Evolutionary conservation across 768 basidiomycete species (phyloP), one percentile per base, ranked within the genome.

Genomic region (Erythrobasidium yunnanense): DNA sequence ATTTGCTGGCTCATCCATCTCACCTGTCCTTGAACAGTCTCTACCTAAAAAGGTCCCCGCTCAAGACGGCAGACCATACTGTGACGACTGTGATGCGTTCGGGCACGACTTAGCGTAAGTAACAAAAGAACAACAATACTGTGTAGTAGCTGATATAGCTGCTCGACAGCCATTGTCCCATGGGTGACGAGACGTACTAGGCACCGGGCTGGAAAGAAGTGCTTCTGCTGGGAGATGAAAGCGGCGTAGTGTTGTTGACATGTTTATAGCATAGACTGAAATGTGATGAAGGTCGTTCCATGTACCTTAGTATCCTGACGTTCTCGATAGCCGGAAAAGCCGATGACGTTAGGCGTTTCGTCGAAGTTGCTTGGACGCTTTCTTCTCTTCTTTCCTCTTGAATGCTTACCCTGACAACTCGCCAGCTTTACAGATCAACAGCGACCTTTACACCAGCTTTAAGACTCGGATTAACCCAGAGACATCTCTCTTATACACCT

Each of bases 101-200:
- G 33, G 29, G 8, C 3, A 0, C 34, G 33, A 15, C 4, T 29
- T 23, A 23, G 23, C 1, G 65, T 47, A 27, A 1, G 8, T 17
- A 32, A 1, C 13, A n/a, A n/a, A n/a, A n/a, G n/a, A n/a, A n/a
- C n/a, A n/a, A 11, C 2, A 13, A 17, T 25, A 22, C 13, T 49
- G 49, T 33, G 18, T 32, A 1, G 17, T 62, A 15, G 13, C 67
- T 60, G 68, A 58, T n/a, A 25, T 11, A 11, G 1, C 38, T 29
- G 23, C 27, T 1, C 20, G 20, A 0, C 42, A 56, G 60, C 62
- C 66, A 89, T 68, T 92, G 90, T 73, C 88, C 88, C 42, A 83
- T 89, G 75, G 88, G 88, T 11, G 76, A 85, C 75, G 90, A 92
- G 77, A 86, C 91, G 65, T 92, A 91, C 77, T 91, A 77, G 62